phyloP scores from a whole-genome alignment of 768 basidiomycete species.

The Rhodotorula graminis region DNA sequence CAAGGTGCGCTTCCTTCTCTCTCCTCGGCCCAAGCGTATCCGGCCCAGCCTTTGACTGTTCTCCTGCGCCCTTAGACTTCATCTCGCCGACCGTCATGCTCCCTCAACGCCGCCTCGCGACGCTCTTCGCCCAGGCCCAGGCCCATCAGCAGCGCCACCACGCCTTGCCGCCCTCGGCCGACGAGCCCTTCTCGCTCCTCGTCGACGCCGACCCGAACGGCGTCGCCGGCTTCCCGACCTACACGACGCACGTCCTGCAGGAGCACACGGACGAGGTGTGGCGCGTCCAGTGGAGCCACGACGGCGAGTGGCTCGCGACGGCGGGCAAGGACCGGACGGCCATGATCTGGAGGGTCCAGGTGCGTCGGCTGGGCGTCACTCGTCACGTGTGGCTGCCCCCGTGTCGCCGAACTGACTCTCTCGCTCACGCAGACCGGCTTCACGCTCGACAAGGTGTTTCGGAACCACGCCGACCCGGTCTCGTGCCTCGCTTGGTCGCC shows the following conservation, averaged over 20 bases:
- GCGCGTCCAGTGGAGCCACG: constrained; percentile 91
- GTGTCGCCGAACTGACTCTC: not conserved
- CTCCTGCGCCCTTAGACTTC: constrained; percentile 55
- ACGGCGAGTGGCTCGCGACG: constrained; percentile 75
- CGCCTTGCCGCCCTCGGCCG: constrained; percentile 55
- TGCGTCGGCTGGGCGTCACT: constrained; percentile 49
- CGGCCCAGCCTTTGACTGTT: no score
- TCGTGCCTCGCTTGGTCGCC: constrained; percentile 87
- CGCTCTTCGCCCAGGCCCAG: constrained; percentile 79
- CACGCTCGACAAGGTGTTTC: constrained; percentile 52
- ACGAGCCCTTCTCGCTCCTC: constrained; percentile 70
- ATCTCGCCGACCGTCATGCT: constrained; percentile 91
- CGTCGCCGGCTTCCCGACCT: constrained; percentile 67
- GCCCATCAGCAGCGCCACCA: constrained; percentile 74
- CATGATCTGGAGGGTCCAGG: constrained; percentile 82
- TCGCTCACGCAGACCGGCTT: constrained; percentile 53
- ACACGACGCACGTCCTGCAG: constrained; percentile 68
- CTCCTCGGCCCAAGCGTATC: not conserved
- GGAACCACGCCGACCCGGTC: constrained; percentile 73
- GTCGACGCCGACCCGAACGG: constrained; percentile 78
- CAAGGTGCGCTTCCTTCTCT: constrained; percentile 58
- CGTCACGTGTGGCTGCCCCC: no score
- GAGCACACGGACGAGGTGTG: constrained; percentile 92
- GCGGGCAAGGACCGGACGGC: constrained; percentile 80
- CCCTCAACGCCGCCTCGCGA: constrained; percentile 77